These are phyloP conservation scores for Pezicula neosporulosa DNA, from an alignment of 2,329 filamentous ascomycete species.

Conservation along the genomic window DNA sequence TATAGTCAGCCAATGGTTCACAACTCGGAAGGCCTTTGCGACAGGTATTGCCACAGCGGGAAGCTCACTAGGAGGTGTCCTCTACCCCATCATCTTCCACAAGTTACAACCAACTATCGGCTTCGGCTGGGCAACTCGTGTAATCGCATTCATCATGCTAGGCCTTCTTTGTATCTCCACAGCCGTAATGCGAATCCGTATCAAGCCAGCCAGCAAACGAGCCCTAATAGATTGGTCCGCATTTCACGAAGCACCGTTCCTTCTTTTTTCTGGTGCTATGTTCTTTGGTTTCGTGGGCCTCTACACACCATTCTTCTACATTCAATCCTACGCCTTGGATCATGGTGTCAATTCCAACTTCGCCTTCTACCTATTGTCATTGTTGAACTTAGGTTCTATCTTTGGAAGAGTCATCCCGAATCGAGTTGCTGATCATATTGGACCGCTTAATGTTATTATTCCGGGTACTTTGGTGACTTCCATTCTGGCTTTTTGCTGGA, in stretches of 20 bases:
- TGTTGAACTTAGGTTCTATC: slow-evolving; percentile 16
- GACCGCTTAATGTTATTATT: slow-evolving; percentile 30
- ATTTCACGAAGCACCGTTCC: slow-evolving; percentile 6
- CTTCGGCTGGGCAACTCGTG: slow-evolving; percentile 7
- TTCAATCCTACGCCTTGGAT: slow-evolving; percentile 11
- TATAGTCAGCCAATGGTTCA: slow-evolving; percentile 48
- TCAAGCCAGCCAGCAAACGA: not conserved
- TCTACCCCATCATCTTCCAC: slow-evolving; percentile 56
- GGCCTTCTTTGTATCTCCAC: not conserved
- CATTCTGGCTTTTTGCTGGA: slow-evolving; percentile 10
- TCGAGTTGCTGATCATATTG: slow-evolving; percentile 12
- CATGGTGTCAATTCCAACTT: slow-evolving; percentile 9
- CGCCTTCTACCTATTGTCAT: slow-evolving; percentile 16
- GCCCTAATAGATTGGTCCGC: not conserved
- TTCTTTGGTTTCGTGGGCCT: slow-evolving; percentile 35
- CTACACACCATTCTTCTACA: slow-evolving; percentile 18
- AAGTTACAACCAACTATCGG: slow-evolving; percentile 35
- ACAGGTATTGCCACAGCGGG: slow-evolving; percentile 42
- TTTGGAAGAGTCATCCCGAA: slow-evolving; percentile 17
- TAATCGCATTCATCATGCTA: slow-evolving; percentile 6
- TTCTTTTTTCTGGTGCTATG: slow-evolving; percentile 38
- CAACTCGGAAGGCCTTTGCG: slow-evolving; percentile 28
- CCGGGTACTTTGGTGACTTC: slow-evolving; percentile 7
- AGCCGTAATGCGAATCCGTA: not conserved
- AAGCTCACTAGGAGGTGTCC: slow-evolving; percentile 56